Base-by-base conservation (phyloP, 2,329 filamentous ascomycete species). In the Atkinsonella hypoxylon region DNA sequence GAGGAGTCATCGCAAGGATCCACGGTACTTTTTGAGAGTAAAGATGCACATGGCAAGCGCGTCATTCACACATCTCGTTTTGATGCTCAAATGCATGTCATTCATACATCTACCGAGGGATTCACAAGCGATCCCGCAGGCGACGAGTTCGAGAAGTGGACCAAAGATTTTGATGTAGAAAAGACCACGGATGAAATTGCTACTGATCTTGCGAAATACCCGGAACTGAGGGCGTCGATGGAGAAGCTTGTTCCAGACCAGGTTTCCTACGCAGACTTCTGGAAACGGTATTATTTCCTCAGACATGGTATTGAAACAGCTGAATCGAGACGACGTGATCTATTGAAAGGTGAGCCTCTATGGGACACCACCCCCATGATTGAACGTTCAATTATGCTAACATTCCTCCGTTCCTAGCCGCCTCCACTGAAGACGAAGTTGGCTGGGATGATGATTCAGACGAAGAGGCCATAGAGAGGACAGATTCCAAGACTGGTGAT, bases 261-360 rank as follows among this genome's bases (percentile, higher is more conserved):
- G 58, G 87, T 96, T n/a, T 78, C 90, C 34, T 98, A 98, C 62
- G 77, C 74, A 48, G 79, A 85, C 48, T 98, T 98, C 65, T 98
- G 93, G 91, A 85, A 79, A 64, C 78, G 93, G 51, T 98, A 98
- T 69, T 97, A 97, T 66, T 98, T 95, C 72, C 71, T 97, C 55
- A 78, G 91, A 61, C 85, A 94, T 62, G 88, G 93, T 15, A 86
- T 98, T 55, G 91, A 97, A 71, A 90, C 87, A 26, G 90, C 95
- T 52, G 93, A 98, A 70, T 83, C 85, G 61, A 82, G 88, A 66
- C 78, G 93, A 65, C 83, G 85, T 59, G 93, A 98, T 66, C 77
- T 98, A 51, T 73, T 98, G 20, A 94, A 95, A 69, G 91, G 91
- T 95, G 49, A n/a, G 36, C 20, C 17, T 22, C 32, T 32, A 15